Conservation (phyloP, 768 basidiomycete species). For the Panaeolus papilionaceus region DNA sequence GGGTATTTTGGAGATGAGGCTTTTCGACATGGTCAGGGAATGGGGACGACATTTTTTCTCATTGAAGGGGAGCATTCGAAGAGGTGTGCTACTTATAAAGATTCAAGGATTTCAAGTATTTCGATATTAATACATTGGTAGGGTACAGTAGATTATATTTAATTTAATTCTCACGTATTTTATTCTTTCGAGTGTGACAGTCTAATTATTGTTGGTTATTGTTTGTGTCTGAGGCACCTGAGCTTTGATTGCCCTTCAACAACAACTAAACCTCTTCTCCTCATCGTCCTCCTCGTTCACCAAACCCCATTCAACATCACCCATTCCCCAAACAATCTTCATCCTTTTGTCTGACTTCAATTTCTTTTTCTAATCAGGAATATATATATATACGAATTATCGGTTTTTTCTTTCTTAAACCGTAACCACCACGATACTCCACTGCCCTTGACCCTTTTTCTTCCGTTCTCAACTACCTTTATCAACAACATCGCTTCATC, state of each 20-base stretch:
- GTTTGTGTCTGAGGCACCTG: conserved; percentile 39
- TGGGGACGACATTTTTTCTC: neutral
- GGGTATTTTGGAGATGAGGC: neutral
- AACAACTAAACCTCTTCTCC: conserved; percentile 33
- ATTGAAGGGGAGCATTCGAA: neutral
- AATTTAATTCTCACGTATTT: neutral
- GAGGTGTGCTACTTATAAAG: neutral
- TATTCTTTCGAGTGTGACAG: neutral
- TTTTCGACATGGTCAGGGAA: neutral
- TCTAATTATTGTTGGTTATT: conserved; percentile 32
- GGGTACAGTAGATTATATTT: neutral
- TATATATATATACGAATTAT: neutral
- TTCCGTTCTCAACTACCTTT: conserved; percentile 23
- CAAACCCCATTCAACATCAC: conserved; percentile 17
- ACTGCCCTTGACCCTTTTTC: conserved; percentile 18
- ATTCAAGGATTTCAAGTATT: neutral
- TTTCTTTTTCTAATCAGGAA: neutral
- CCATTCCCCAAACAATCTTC: conserved; percentile 10
- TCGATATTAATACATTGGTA: too few relatives aligned
- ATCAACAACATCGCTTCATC: conserved; percentile 31
- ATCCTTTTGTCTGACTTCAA: neutral
- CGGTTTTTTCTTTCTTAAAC: conserved; percentile 11
- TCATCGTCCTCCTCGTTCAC: conserved; percentile 28
- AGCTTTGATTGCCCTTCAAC: conserved; percentile 9
- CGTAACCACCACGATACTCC: conserved; percentile 18